Evolutionary conservation across 1,284 basidiomycete genomes (phyloP).

Genomic region (Retiboletus fuscus): DNA sequence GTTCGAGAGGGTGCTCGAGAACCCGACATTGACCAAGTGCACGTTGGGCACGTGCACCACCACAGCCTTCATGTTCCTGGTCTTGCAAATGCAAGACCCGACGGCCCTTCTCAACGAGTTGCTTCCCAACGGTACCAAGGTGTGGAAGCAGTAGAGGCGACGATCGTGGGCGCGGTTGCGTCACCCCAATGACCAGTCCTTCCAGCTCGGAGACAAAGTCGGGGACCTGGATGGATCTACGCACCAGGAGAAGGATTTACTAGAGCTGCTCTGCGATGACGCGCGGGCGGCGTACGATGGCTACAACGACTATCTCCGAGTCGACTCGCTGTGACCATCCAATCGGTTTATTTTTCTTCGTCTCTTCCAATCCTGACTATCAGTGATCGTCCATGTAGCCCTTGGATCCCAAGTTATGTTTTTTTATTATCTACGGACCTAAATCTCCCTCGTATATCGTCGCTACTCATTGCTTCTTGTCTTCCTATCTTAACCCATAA

Average conservation of each 20-base stretch:
- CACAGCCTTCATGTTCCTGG: conserved; percentile 20
- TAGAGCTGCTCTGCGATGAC: conserved; percentile 26
- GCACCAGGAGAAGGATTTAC: conserved; percentile 16
- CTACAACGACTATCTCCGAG: conserved; percentile 9
- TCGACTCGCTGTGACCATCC: neutral
- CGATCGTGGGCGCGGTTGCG: conserved; percentile 14
- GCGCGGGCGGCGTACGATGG: conserved; percentile 24
- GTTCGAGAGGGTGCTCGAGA: conserved; percentile 6
- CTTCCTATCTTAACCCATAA: neutral
- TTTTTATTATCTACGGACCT: neutral
- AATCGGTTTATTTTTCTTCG: neutral
- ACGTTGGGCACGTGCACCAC: conserved; percentile 36
- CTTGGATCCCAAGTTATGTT: neutral
- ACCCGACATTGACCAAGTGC: conserved; percentile 30
- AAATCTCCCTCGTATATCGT: neutral
- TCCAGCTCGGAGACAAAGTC: conserved; percentile 1
- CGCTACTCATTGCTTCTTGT: neutral
- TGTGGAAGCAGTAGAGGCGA: conserved; percentile 32
- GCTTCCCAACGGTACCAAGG: conserved; percentile 33
- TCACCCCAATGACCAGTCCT: neutral
- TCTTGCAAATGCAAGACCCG: conserved; percentile 7
- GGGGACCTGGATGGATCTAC: conserved; percentile 16
- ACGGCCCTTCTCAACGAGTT: conserved; percentile 20
- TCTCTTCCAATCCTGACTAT: neutral
- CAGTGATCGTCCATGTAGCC: neutral